Base-by-base conservation (phyloP, 805 yeast species). In the Lipomyces orientalis region DNA sequence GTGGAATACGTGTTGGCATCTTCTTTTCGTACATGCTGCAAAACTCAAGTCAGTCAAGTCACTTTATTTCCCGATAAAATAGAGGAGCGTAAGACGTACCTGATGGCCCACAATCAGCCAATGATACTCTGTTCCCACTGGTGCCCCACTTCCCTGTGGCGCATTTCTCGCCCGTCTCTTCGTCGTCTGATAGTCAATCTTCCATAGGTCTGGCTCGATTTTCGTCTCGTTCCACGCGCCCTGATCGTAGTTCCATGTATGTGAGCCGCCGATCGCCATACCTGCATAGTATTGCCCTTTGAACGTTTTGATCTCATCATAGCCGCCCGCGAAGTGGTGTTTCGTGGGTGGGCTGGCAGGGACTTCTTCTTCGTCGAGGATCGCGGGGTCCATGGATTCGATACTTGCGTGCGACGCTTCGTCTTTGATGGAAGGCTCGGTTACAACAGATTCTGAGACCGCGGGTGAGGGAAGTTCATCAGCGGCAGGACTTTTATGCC, bases 311-410 rank as follows among this genome's bases (percentile, higher is more conserved):
- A 52, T 3, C 8, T 22, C 55, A n/a, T 52, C 33, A 14, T 52
- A 52, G n/a, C 55, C 55, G 33, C 55, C 55, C 8, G 55, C 55
- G 14, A 52, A 52, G 16, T 29, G 33, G 8, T n/a, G 55, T 16
- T 52, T 52, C 4, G 14, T 22, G 33, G 55, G 25, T 25, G 14
- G 8, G n/a, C 12, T 22, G 2, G n/a, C 55, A 9, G 33, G 33
- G 55, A 52, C 16, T 52, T 52, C 55, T 25, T 52, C 55, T 52
- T 52, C 55, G 55, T 52, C 55, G 55, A 22, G 55, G 25, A 52
- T 16, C 33, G 33, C 33, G 7, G 55, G 55, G 19, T 52, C 55
- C 55, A 12, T 29, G 2, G 55, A 52, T 52, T 52, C 55, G 55
- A 52, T 22, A 12, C 9, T 52, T 52, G 55, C 33, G 16, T 12